phyloP scores from a whole-genome alignment of 2,329 filamentous ascomycete species.

The Incumbomyces lentus region DNA sequence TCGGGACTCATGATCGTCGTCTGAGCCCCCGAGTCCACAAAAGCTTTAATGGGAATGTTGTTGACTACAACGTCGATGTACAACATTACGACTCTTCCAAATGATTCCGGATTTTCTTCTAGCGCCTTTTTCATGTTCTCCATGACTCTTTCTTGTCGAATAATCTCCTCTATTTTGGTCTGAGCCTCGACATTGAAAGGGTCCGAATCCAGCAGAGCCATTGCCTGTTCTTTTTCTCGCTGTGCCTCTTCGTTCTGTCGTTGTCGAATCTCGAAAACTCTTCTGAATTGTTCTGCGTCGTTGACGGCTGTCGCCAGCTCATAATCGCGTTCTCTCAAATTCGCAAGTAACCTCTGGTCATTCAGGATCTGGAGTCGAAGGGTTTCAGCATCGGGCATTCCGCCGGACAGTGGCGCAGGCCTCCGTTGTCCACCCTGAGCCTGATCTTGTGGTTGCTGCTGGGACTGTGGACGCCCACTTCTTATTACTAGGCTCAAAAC shows the following conservation, averaged over 20 bases:
- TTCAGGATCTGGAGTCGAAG: conserved; percentile 74
- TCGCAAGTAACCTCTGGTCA: conserved; percentile 60
- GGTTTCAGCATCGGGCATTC: conserved; percentile 58
- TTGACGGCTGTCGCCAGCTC: conserved; percentile 67
- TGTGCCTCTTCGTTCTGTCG: conserved; percentile 63
- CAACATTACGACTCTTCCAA: conserved; percentile 88
- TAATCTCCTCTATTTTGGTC: conserved; percentile 89
- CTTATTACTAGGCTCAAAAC: conserved; percentile 79
- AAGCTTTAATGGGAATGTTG: conserved; percentile 79
- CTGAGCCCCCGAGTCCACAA: conserved; percentile 95
- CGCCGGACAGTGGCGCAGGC: neutral
- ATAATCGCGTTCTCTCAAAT: conserved; percentile 62
- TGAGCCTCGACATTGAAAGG: conserved; percentile 91
- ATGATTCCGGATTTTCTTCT: conserved; percentile 91
- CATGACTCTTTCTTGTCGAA: conserved; percentile 84
- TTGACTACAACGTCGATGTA: conserved; percentile 96
- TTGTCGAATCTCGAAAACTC: conserved; percentile 58
- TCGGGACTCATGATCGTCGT: conserved; percentile 97
- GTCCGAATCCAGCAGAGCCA: conserved; percentile 78
- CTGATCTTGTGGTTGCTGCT: conserved; percentile 17
- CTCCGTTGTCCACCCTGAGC: conserved; percentile 5
- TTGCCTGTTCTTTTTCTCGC: conserved; percentile 68
- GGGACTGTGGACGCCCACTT: conserved; percentile 22
- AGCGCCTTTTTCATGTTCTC: conserved; percentile 95
- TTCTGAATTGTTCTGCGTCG: conserved; percentile 64